Base-by-base conservation (phyloP, 768 basidiomycete species). In the Mycena floridula region DNA sequence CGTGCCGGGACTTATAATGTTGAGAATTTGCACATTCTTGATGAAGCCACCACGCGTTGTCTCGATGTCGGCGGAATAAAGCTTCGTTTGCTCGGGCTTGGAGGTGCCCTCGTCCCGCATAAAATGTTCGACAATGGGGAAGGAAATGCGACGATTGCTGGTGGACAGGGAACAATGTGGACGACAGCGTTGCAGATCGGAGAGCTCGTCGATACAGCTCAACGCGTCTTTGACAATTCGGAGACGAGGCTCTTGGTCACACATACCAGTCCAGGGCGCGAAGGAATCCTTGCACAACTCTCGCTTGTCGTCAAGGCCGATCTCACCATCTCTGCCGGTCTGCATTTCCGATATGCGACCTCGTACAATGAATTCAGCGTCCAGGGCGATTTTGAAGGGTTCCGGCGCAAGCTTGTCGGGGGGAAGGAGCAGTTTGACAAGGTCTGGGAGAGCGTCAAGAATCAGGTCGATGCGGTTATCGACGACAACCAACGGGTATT, bases 91-190 rank as follows among this genome's bases (percentile, higher is more conserved):
- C 81, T 99, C n/a, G 96, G 95, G 30, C 74, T 99, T 22, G 96
- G 96, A 7, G 96, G 96, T 43, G 94, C 94, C 3, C 77, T 97
- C 32, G 92, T 96, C 5, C 81, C 83, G 32, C 93, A 97, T 72
- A 97, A 97, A 63, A 78, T 92, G 73, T 92, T 94, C 55, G 88
- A 91, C 66, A 92, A 92, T 51, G 89, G 95, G 0, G 90, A 95
- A 39, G 95, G 94, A 3, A 81, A 70, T 37, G 94, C 91, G 9
- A 97, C 95, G n/a, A 96, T 99, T 51, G 95, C 96, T 0, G 96
- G 96, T 26, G 96, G 93, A 2, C 87, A 91, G 57, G 96, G 96
- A 24, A 98, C 94, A 16, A 95, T 98, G 85, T 99, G 96, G 96
- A 89, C 91, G 0, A 98, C 95, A 0, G 89, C 91, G 4, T 77